Percentiles rank a stretch among this genome's conserved stretches.
These are phyloP conservation scores for Backusella liffmaniae DNA, from an alignment of 192 early-diverging fungal genomes.

Conservation along the genomic window DNA sequence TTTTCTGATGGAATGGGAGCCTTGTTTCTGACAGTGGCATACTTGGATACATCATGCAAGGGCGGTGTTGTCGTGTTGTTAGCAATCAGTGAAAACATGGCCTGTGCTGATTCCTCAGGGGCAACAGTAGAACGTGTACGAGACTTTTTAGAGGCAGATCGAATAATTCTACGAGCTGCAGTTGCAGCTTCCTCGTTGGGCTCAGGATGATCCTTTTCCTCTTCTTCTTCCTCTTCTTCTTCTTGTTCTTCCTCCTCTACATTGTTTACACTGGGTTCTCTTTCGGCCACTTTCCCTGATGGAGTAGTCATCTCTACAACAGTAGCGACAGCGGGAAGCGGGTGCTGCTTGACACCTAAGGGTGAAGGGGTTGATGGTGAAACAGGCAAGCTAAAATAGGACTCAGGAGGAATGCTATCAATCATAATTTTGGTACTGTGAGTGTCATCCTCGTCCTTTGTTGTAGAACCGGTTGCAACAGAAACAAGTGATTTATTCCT, in stretches of 20 bases:
- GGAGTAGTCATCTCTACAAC: background rate
- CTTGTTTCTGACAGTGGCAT: conserved; percentile 13
- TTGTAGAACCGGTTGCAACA: background rate
- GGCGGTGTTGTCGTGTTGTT: background rate
- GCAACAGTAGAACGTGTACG: conserved; percentile 13
- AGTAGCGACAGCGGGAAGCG: background rate
- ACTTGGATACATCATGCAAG: background rate
- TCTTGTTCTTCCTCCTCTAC: background rate
- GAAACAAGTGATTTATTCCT: background rate
- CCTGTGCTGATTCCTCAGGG: conserved; percentile 5
- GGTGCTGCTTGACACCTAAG: background rate
- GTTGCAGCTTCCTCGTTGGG: conserved; percentile 7
- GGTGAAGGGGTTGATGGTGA: background rate
- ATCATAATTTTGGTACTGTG: conserved; percentile 16
- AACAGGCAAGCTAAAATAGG: conserved; percentile 7
- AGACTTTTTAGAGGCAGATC: conserved; percentile 21
- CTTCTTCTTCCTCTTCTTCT: conserved; percentile 5
- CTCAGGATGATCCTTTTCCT: background rate
- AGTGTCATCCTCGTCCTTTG: background rate
- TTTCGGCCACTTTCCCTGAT: background rate
- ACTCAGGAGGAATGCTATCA: background rate
- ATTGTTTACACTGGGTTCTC: background rate
- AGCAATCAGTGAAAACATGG: conserved; percentile 12
- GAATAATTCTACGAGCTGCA: conserved; percentile 24
- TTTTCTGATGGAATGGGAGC: background rate